These are phyloP conservation scores for Venustampulla echinocandica DNA, from an alignment of 495 filamentous ascomycete species.

Conservation along the genomic window DNA sequence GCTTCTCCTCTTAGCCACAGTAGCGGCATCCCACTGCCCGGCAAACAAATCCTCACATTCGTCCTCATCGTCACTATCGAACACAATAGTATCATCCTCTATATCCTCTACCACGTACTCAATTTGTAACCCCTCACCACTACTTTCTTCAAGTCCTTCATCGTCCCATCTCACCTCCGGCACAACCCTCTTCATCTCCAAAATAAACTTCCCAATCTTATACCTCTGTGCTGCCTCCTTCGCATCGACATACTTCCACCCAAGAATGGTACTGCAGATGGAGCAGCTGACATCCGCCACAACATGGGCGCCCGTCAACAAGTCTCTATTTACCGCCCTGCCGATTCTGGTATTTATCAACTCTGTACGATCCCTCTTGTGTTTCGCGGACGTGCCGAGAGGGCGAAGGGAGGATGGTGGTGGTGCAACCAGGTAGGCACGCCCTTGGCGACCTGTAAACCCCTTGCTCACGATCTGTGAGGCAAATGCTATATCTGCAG, in stretches of 20 bases:
- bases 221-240: conserved; percentile 75
- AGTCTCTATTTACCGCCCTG: conserved; percentile 53
- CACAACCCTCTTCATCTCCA: conserved; percentile 72
- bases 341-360: conserved; percentile 41
- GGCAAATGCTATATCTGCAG: conserved; percentile 63
- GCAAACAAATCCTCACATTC: conserved; percentile 92
- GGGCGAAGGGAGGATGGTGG: conserved; percentile 17
- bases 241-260: conserved; percentile 91
- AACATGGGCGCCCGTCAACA: conserved; percentile 71
- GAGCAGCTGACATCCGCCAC: conserved; percentile 47
- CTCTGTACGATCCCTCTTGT: conserved; percentile 12
- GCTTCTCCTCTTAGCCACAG: conserved; percentile 56
- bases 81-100: conserved; percentile 45
- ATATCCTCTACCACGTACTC: conserved; percentile 14
- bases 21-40: conserved; percentile 70
- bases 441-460: conserved; percentile 89
- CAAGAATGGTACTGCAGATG: conserved; percentile 60
- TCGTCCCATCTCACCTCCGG: conserved; percentile 63
- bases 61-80: conserved; percentile 87
- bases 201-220: conserved; percentile 94
- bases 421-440: conserved; percentile 76
- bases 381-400: conserved; percentile 7
- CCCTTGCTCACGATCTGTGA: conserved; percentile 83
- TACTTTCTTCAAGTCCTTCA: conserved; percentile 12
- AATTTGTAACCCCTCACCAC: no score